Base-by-base conservation (phyloP, 2,329 filamentous ascomycete species). In the Escovopsis sp. region DNA sequence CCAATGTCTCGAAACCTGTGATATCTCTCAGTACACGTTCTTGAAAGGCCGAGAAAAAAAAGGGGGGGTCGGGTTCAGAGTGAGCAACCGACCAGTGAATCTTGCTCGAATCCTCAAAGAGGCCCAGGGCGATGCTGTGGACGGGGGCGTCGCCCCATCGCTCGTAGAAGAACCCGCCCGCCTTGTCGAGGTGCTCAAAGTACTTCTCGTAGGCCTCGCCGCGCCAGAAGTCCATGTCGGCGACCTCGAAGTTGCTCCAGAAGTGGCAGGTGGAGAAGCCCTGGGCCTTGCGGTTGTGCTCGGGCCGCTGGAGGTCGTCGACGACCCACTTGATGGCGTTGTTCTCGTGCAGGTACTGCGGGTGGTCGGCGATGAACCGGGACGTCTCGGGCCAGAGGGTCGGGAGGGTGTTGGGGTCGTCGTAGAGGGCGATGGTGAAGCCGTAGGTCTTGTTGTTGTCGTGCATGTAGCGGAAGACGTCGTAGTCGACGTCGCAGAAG, bases 371-470 rank as follows among this genome's bases (percentile, higher is more conserved):
- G 27, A 98, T 60, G 62, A 96, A 98, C 56, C 90, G 87, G 45
- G 78, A 65, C 0, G 88, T 96, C 58, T 94, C 85, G n/a, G 90
- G 88, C 90, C 90, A 98, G 19, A 98, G 68, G 0, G 76, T 80
- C 2, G 83, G 76, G 32, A 98, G 83, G 29, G 82, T 88, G 50
- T 84, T 68, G 11, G 90, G 85, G 23, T 79, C 78, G 58, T 98
- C 90, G 66, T 93, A 96, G 30, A 98, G 75, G 59, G 85, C 94
- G 63, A 98, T 92, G 43, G 88, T 96, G 63, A 96, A 98, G 44
- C 90, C 90, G 58, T 98, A 98, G 4, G 88, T 96, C 62, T 96
- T 94, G 67, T 98, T 94, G 65, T 92, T 75, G 60, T 98, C 90
- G 49, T 84, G 74, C 90, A 98, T 94, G 64, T 85, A 98, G 43